Conservation (phyloP, 2,329 filamentous ascomycete genomes). For the Fusarium palustre region DNA sequence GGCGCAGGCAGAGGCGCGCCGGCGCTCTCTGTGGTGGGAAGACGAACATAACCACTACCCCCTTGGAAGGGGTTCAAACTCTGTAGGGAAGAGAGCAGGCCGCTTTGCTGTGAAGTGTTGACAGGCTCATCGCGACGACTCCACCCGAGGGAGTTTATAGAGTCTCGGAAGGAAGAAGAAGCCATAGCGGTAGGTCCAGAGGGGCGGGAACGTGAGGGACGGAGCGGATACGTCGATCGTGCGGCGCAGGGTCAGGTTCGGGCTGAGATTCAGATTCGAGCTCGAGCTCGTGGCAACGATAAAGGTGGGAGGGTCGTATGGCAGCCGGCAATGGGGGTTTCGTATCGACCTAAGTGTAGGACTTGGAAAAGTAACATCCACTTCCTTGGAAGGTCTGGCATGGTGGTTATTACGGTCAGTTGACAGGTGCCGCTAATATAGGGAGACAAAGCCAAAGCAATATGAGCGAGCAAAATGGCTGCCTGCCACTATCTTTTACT, state of each 20-base stretch:
- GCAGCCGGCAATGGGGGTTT: constrained; percentile 19
- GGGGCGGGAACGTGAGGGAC: constrained; percentile 37
- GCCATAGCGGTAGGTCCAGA: constrained; percentile 69
- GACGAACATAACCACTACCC: constrained; percentile 85
- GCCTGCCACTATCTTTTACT: constrained; percentile 24
- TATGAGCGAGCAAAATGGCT: constrained; percentile 14
- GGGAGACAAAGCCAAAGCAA: constrained; percentile 19
- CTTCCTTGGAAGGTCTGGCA: constrained; percentile 30
- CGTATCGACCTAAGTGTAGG: constrained; percentile 29
- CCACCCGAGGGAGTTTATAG: constrained; percentile 95
- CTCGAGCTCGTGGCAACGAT: constrained; percentile 39
- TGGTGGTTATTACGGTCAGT: constrained; percentile 40
- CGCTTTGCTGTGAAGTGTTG: constrained; percentile 75
- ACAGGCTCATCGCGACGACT: constrained; percentile 85
- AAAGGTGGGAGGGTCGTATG: constrained; percentile 40
- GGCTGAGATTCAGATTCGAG: constrained; percentile 30
- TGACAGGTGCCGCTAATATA: constrained; percentile 42
- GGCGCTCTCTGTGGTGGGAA: constrained; percentile 84
- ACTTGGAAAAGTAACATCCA: constrained; percentile 18
- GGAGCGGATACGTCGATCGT: constrained; percentile 47
- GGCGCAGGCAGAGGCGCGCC: constrained; percentile 89
- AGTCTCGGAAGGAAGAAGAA: constrained; percentile 89
- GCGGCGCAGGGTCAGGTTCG: constrained; percentile 39
- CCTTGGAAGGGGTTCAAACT: constrained; percentile 86
- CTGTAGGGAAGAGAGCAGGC: constrained; percentile 83